A percentile compares a stretch with the other conserved stretches of the same genome.
Conservation (phyloP, 2,329 filamentous ascomycete genomes). For the Aspergillus ibericus region DNA sequence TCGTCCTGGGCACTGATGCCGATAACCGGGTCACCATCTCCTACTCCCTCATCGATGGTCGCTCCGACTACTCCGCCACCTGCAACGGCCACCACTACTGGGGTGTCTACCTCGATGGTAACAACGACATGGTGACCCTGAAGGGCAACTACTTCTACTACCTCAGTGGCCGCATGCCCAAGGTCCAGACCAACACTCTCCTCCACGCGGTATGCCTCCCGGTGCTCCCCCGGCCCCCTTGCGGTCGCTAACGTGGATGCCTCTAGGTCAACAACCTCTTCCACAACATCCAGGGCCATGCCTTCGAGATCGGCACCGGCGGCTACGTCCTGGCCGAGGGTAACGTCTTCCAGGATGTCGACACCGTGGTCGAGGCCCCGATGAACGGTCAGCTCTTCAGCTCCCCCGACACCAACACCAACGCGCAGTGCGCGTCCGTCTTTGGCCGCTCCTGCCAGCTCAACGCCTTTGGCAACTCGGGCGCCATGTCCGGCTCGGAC, state of each 20-base stretch:
- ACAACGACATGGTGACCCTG: slow-evolving; percentile 58
- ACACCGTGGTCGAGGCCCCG: slow-evolving; percentile 41
- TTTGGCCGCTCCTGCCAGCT: slow-evolving; percentile 55
- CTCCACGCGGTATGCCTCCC: slow-evolving; percentile 49
- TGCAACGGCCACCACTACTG: slow-evolving; percentile 63
- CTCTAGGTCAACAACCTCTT: slow-evolving; percentile 58
- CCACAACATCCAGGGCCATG: slow-evolving; percentile 56
- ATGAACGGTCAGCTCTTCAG: slow-evolving; percentile 44
- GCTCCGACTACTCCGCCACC: slow-evolving; percentile 54
- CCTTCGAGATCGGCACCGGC: slow-evolving; percentile 54
- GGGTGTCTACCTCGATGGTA: slow-evolving; percentile 58
- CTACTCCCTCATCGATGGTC: slow-evolving; percentile 60
- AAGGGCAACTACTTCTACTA: slow-evolving; percentile 64
- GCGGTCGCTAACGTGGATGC: background rate
- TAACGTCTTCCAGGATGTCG: slow-evolving; percentile 59
- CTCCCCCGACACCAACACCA: slow-evolving; percentile 35
- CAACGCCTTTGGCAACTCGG: slow-evolving; percentile 49
- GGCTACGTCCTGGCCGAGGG: slow-evolving; percentile 56
- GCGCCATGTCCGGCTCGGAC: slow-evolving; percentile 41
- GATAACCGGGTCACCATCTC: slow-evolving; percentile 60
- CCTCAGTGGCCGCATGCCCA: slow-evolving; percentile 58
- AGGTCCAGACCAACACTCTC: slow-evolving; percentile 57
- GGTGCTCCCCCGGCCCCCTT: background rate
- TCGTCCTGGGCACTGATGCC: slow-evolving; percentile 57
- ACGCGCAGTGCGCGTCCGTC: slow-evolving; percentile 44